Percentiles rank a stretch among this genome's conserved stretches.
Evolutionary conservation across 768 basidiomycete genomes (phyloP).

Genomic region (Tremella mesenterica): DNA sequence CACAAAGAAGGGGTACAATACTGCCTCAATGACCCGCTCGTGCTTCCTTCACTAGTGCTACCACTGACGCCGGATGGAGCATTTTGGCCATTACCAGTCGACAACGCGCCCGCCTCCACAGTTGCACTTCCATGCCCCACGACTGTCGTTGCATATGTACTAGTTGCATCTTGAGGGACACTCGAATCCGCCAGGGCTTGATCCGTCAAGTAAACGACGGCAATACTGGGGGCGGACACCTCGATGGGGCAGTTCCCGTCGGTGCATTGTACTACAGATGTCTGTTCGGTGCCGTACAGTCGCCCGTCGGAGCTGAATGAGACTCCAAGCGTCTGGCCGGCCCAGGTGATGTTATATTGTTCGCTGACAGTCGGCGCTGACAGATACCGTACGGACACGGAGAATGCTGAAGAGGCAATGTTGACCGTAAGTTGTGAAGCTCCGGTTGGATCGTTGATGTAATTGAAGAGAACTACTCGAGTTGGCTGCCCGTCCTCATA

Average conservation of each 20-base stretch:
- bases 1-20: background rate
- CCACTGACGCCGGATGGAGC: constrained; percentile 31
- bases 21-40: background rate
- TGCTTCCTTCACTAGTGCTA: constrained; percentile 22
- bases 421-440: constrained; percentile 52
- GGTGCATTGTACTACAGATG: constrained; percentile 59
- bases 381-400: constrained; percentile 48
- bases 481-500: constrained; percentile 61
- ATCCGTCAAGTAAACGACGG: constrained; percentile 61
- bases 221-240: constrained; percentile 64
- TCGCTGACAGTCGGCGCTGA: constrained; percentile 53
- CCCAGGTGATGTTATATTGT: constrained; percentile 66
- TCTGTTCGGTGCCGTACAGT: constrained; percentile 52
- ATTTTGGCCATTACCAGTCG: constrained; percentile 57
- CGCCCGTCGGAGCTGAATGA: constrained; percentile 61
- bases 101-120: constrained; percentile 53
- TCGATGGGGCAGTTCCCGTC: constrained; percentile 53
- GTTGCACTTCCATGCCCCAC: constrained; percentile 52
- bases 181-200: constrained; percentile 42
- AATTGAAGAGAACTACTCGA: constrained; percentile 66
- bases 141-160: constrained; percentile 53
- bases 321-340: constrained; percentile 56
- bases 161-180: constrained; percentile 39
- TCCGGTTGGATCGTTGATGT: constrained; percentile 55
- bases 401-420: constrained; percentile 37